Base-by-base conservation (phyloP, 495 filamentous ascomycete species). In the Parachaetomium inaequale region DNA sequence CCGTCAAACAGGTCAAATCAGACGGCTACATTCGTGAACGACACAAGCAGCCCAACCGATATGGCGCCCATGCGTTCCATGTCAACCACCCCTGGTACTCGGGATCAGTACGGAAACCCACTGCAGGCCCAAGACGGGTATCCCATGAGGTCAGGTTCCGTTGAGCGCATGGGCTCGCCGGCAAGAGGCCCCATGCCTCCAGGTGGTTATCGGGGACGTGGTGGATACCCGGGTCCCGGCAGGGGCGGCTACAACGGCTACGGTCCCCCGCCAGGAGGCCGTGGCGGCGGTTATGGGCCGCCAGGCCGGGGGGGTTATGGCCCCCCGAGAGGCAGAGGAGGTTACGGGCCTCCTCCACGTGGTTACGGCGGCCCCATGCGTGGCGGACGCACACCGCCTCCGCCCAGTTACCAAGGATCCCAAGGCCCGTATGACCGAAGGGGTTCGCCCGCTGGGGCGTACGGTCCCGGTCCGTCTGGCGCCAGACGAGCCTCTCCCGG, bases 61-160 rank as follows among this genome's bases (percentile, higher is more conserved):
- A 65, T 54, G 59, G 57, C 51, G 63, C 71, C 45, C 61, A 62
- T 47, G 50, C 59, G 72, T 65, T 72, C 75, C 54, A 61, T 72
- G 74, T 65, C 81, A 74, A 69, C 67, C 31, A 62, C 72, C 8
- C 65, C 66, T 4, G 51, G 59, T 31, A 58, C 63, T 10, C 81
- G 82, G 55, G 90, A 95, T 67, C 85, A 89, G 61, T 87, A 86
- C 58, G 89, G 88, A 11, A 89, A 88, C 66, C 79, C 84, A 11
- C 70, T 88, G 38, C 58, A 81, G 17, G 73, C 81, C 7, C 79
- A 75, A 55, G 79, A 72, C 71, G 72, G 56, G 6, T 81, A 78
- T 59, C 74, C 78, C 17, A 71, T 87, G 71, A 81, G 81, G 59
- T 84, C 86, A 43, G 86, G 87, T 59, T 87, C 84, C 4, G 75